Evolutionary conservation across 768 basidiomycete species (phyloP).

Genomic region (Russula emetica): DNA sequence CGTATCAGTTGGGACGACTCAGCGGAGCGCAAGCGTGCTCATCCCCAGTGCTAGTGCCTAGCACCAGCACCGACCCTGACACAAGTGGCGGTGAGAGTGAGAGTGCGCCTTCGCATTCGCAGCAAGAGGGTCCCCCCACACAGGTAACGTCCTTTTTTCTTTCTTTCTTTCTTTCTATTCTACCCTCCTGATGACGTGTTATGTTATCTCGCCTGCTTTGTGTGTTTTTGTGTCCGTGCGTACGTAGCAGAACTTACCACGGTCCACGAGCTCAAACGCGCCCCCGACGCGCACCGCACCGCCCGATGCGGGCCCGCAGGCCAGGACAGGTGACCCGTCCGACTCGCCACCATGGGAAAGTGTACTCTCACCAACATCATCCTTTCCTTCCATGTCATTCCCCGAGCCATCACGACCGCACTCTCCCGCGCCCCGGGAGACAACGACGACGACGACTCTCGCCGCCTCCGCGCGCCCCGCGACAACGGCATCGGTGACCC

Average conservation of each 20-base stretch:
- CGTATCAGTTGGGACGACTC: not conserved
- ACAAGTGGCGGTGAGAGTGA: slow-evolving; percentile 38
- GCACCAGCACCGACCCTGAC: slow-evolving; percentile 32
- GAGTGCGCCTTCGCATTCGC: slow-evolving; percentile 19
- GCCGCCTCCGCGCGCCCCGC: slow-evolving; percentile 1
- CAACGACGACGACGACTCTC: not conserved
- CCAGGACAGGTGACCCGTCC: slow-evolving; percentile 30
- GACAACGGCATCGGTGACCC: slow-evolving; percentile 44
- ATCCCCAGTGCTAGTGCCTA: not conserved
- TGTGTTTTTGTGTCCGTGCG: not conserved
- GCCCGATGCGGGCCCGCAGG: slow-evolving; percentile 10
- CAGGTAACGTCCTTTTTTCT: not conserved
- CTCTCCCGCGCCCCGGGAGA: slow-evolving; percentile 33
- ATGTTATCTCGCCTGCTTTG: not conserved
- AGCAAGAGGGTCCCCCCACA: slow-evolving; percentile 15
- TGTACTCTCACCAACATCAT: slow-evolving; percentile 47
- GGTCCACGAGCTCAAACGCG: not conserved
- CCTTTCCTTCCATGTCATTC: slow-evolving; percentile 77
- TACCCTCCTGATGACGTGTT: not conserved
- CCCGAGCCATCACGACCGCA: slow-evolving; percentile 58
- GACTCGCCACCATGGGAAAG: slow-evolving; percentile 58
- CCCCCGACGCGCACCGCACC: not conserved
- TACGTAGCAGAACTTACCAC: not conserved
- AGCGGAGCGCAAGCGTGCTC: not conserved
- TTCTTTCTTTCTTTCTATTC: not conserved